These are phyloP conservation scores for Leptographium wingfieldii DNA, from an alignment of 2,329 filamentous ascomycete genomes.

Conservation along the genomic window DNA sequence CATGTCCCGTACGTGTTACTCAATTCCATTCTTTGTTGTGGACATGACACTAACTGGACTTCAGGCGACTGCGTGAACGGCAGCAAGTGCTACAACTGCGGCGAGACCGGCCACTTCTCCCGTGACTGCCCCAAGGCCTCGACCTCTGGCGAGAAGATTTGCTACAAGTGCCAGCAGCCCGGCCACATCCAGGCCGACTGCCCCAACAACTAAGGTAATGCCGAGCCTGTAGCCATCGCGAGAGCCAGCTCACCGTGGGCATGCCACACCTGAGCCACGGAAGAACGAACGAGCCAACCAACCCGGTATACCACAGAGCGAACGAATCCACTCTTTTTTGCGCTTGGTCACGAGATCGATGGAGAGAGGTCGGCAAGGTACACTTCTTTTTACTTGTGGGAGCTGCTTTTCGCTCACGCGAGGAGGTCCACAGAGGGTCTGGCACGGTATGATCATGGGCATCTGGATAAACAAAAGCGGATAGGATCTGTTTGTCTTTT, in stretches of 20 bases:
- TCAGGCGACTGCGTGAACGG: slow-evolving; percentile 87
- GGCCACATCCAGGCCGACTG: slow-evolving; percentile 92
- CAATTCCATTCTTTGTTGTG: too few relatives aligned
- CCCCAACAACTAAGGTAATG: slow-evolving; percentile 55
- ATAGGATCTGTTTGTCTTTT: slow-evolving; percentile 10
- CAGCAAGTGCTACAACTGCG: slow-evolving; percentile 99
- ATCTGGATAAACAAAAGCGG: slow-evolving; percentile 19
- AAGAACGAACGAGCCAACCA: slow-evolving; percentile 10
- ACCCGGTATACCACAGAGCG: slow-evolving; percentile 6
- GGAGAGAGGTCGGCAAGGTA: slow-evolving; percentile 17
- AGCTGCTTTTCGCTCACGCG: slow-evolving; percentile 15
- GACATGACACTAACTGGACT: slow-evolving; percentile 1
- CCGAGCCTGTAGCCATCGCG: neutral
- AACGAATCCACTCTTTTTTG: slow-evolving; percentile 6
- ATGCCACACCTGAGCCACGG: slow-evolving; percentile 6
- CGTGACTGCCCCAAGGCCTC: slow-evolving; percentile 94
- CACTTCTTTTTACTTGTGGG: slow-evolving; percentile 18
- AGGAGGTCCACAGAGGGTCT: slow-evolving; percentile 13
- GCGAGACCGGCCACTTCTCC: slow-evolving; percentile 86
- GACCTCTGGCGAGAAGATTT: slow-evolving; percentile 78
- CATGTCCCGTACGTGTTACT: slow-evolving; percentile 61
- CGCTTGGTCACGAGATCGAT: slow-evolving; percentile 10
- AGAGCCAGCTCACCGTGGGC: slow-evolving; percentile 8
- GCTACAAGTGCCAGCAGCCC: slow-evolving; percentile 83
- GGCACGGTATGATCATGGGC: slow-evolving; percentile 19